Evolutionary conservation across 192 early-diverging fungal species (phyloP).

Genomic region (Spizellomyces sp.): DNA sequence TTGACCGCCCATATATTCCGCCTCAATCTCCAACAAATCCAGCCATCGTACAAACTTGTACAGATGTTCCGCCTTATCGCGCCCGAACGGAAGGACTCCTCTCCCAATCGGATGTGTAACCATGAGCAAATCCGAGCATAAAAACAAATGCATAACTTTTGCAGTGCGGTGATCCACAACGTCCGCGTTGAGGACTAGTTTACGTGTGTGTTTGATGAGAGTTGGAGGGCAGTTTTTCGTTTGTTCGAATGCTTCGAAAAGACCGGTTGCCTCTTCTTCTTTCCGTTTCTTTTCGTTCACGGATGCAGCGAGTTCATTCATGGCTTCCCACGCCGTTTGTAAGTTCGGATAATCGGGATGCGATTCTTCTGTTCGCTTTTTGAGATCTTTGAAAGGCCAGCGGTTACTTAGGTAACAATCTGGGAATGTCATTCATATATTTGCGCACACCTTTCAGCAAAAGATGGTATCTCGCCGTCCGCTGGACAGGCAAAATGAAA

Average conservation of each 20-base stretch:
- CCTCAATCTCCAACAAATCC: conserved; percentile 47
- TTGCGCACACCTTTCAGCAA: conserved; percentile 38
- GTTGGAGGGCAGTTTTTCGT: conserved; percentile 59
- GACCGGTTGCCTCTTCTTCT: conserved; percentile 47
- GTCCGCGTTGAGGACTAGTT: conserved; percentile 50
- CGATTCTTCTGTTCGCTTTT: conserved; percentile 45
- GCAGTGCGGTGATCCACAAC: conserved; percentile 37
- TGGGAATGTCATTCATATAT: background rate
- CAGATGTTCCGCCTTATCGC: conserved; percentile 19
- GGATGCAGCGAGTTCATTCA: conserved; percentile 43
- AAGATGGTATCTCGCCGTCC: conserved; percentile 47
- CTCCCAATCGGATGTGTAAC: conserved; percentile 33
- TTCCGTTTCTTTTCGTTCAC: conserved; percentile 60
- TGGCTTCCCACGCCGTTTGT: conserved; percentile 41
- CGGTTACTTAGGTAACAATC: no score
- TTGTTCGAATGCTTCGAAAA: conserved; percentile 55
- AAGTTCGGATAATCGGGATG: conserved; percentile 54
- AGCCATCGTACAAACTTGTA: conserved; percentile 52
- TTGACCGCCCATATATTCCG: conserved; percentile 34
- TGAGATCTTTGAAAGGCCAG: conserved; percentile 37
- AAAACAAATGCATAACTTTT: conserved; percentile 35
- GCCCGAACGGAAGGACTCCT: conserved; percentile 16
- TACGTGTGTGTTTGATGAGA: conserved; percentile 44
- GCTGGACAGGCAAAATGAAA: conserved; percentile 47
- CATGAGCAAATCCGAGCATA: conserved; percentile 56